Evolutionary conservation across 495 filamentous ascomycete species (phyloP), one percentile per base, ranked within the genome.

Genomic region (Aspergillus olivimuriae): DNA sequence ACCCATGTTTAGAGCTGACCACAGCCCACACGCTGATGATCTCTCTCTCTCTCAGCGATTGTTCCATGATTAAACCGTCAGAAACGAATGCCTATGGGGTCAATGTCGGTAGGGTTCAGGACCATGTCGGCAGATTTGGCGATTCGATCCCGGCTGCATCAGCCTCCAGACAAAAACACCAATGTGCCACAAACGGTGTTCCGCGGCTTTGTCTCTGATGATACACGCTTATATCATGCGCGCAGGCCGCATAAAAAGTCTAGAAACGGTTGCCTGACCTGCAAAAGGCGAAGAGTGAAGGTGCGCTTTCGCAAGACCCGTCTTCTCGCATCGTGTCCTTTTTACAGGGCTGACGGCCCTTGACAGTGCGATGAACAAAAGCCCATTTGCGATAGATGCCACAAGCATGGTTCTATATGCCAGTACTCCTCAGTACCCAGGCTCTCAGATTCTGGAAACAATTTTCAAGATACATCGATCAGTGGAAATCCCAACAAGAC

Each of bases 331-430:
- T n/a, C n/a, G n/a, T n/a, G n/a, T n/a, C n/a, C n/a, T n/a, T n/a
- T n/a, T n/a, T n/a, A n/a, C n/a, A n/a, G n/a, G n/a, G n/a, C n/a
- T n/a, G n/a, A n/a, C n/a, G n/a, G n/a, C n/a, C n/a, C n/a, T n/a
- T n/a, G n/a, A n/a, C n/a, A 67, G 65, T 69, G 65, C 49, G 63
- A 69, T 23, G 65, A 69, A 24, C 53, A 48, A 19, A 59, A 55
- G 33, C 65, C 65, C 6, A 26, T 36, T 10, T 69, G 61, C 39
- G 24, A 46, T 15, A 59, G 62, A 36, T 69, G 63, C 33, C 16
- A 44, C 16, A 57, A 58, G 12, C 56, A 58, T 53, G 52, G 43
- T 5, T 44, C 57, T 9, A 39, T 57, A 17, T 69, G 65, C 40
- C 47, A 42, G 28, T 68, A 62, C 34, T 23, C 41, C 6, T 15